Base-by-base conservation (phyloP, 371 early-diverging fungal species). In the Mucor racemosus region DNA sequence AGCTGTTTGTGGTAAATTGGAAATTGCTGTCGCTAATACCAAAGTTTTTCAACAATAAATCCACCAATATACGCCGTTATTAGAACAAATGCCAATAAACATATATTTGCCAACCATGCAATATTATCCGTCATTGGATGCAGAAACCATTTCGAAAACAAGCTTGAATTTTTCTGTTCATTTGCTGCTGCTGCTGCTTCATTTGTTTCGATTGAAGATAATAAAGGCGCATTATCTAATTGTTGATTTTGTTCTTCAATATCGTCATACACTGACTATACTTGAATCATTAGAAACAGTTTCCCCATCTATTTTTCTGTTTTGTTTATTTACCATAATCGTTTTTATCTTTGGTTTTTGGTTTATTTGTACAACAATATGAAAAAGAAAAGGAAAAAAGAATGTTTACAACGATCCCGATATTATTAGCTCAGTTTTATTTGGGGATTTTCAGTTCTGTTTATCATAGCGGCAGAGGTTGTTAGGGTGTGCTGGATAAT, bases 1-100 rank as follows among this genome's bases (percentile, higher is more conserved):
- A 4, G 48, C 73, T 54, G 73, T 72, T 7, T 14, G 26, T 14
- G 19, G 13, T 3, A 68, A 68, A 31, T 1, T 67, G 17, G 19
- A 48, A 7, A 40, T 39, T 46, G 64, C 46, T 11, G 40, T 50
- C 5, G 42, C 15, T 33, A 33, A 58, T 38, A 36, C 58, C 58
- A 58, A 39, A 38, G 58, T 39, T 38, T 39, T 17, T 36, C 54
- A 1, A 35, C 55, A 34, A 55, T 35, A 35, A 55, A 21, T 9
- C 33, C 55, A 13, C 55, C 33, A 55, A 34, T 35, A 34, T 7
- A 55, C n/a, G 35, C 34, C n/a, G 55, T 55, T 6, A 14, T n/a
- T 15, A 55, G 11, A n/a, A 55, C 36, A 9, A 58, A 58, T 11
- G 21, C 39, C 14, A 36, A 13, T 35, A 17, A 58, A 38, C 39